Evolutionary conservation across 805 yeast genomes (phyloP), one percentile per base, ranked within the genome.

Genomic region (Scheffersomyces amazonensis): DNA sequence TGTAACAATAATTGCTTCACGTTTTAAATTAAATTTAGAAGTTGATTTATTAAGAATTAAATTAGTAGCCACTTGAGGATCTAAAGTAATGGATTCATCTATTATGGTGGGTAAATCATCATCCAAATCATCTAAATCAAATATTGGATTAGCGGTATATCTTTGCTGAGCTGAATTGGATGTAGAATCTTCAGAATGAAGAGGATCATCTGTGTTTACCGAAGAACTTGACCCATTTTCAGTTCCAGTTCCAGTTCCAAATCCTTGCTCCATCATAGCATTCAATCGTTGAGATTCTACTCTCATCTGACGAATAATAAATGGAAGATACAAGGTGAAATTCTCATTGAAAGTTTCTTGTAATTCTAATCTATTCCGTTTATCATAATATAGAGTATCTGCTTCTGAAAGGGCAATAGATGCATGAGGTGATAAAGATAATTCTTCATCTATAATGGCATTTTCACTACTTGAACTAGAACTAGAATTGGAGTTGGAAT

Each of bases 301-400:
- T 18, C 71, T 50, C 33, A 52, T 34, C 22, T 60, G 53, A 22
- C 71, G 47, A n/a, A 65, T 34, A n/a, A 66, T 44, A 47, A 44
- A 69, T 5, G 74, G 74, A 6, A 65, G 43, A 43, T 66, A 69
- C 21, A 51, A 45, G 9, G 62, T 60, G 43, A 58, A 69, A 40
- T 69, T 69, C n/a, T 60, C 70, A 19, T 49, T 50, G 44, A 52
- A 69, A 2, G 63, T 50, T 0, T 51, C 57, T 48, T 67, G 74
- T n/a, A 67, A 49, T 22, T 64, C 64, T 27, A 56, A 44, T 15
- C 62, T 48, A 12, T 56, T 59, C 11, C 39, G 44, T 19, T 40
- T 41, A 17, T 53, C 49, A 16, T 48, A 42, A 18, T 48, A 39
- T 20, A 66, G 53, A 1, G 74, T 68, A n/a, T 60, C 69, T 4